Base-by-base conservation (phyloP, 345 rosid species). In the Sonneratia caseolaris region DNA sequence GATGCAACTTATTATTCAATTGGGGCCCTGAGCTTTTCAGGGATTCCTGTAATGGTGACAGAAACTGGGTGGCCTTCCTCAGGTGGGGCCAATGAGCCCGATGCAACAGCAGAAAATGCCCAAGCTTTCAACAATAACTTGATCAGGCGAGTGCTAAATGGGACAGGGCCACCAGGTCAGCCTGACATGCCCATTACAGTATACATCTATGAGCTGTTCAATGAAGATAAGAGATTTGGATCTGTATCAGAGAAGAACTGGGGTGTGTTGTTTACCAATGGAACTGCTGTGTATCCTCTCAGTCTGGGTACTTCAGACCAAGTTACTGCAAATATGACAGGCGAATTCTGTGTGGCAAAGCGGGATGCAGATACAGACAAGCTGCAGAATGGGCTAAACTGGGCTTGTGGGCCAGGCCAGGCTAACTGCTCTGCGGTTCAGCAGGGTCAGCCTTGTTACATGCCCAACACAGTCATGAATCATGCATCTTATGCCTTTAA, bases 1-100 rank as follows among this genome's bases (percentile, higher is more conserved):
- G 99, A 96, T 77, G 99, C 99, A 68, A 77, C 98, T 51, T 96
- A 91, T 81, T 96, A 92, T 81, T 86, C 99, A 36, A 91, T 96
- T 67, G 86, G 82, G 38, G 90, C 88, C 64, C 36, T 84, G 69
- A 87, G 88, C 64, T 85, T 89, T 77, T 83, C 97, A 0, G 89
- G 84, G 66, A 86, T 96, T 61, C 90, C 92, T 0, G 79, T 96
- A 70, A 84, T 86, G 69, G 93, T 96, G 62, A 86, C 98, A 3
- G 99, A 96, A 79, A 86, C 97, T 1, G 99, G 99, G 45, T 96
- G 99, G 99, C 99, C 99, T 76, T 90, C 90, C 72, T 79, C 70
- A n/a, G 97, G 99, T 14, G 97, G 96, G 73, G 57, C 82, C 11
- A 78, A 81, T 45, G 98, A 96, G 74, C 78, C 95, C 0, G 97